phyloP scores from a whole-genome alignment of 2,329 filamentous ascomycete species.

The Apiospora pterosperma region DNA sequence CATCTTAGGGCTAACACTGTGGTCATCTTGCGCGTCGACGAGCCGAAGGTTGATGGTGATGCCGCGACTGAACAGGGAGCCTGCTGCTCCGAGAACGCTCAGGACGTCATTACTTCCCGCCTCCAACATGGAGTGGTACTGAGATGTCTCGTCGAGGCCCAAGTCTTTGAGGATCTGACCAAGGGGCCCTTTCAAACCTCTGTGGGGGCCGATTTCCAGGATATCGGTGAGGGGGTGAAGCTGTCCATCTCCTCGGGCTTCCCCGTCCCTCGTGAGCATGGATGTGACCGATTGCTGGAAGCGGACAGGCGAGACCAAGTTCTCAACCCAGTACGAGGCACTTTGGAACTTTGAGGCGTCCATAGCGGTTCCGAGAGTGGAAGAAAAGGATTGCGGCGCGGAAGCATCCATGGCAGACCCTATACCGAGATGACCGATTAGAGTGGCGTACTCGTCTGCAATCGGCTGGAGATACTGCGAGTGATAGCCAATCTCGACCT shows the following conservation, averaged over 20 bases:
- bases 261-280: too few relatives aligned
- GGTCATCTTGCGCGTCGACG: background rate
- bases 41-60: too few relatives aligned
- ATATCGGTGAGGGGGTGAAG: background rate
- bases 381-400: background rate
- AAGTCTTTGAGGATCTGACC: background rate
- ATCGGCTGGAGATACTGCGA: constrained; percentile 21
- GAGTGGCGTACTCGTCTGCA: constrained; percentile 17
- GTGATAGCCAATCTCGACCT: constrained; percentile 26
- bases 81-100: background rate
- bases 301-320: background rate
- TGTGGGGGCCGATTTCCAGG: background rate
- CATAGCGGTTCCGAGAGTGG: too few relatives aligned
- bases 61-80: background rate
- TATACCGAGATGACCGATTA: constrained; percentile 15
- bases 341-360: background rate
- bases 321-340: background rate
- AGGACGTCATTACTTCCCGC: background rate
- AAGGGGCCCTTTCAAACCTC: background rate
- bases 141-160: background rate
- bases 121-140: background rate
- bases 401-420: too few relatives aligned
- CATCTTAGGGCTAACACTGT: background rate
- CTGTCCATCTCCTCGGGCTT: background rate
- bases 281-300: background rate